A percentile compares a stretch with the other conserved stretches of the same genome.
Evolutionary conservation across 768 basidiomycete genomes (phyloP).

Genomic region (Rhodotorula paludigena): DNA sequence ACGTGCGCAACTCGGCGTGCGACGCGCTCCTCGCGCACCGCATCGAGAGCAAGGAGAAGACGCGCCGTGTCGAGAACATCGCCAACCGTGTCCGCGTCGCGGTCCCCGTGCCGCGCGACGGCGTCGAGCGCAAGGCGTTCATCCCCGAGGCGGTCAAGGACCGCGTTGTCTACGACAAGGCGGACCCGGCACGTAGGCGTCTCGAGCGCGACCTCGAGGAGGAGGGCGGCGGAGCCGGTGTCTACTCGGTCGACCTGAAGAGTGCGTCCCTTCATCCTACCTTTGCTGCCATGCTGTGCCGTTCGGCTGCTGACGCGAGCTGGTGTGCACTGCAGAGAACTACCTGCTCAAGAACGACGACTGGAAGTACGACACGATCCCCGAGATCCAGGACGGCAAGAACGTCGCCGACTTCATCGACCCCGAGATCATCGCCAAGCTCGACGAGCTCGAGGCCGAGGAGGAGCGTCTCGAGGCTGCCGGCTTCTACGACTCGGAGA

Average conservation of each 20-base stretch:
- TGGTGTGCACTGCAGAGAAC: slow-evolving; percentile 58
- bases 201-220: slow-evolving; percentile 76
- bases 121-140: slow-evolving; percentile 77
- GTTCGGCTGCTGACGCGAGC: neutral
- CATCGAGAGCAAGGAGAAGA: slow-evolving; percentile 89
- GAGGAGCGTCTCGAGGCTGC: slow-evolving; percentile 90
- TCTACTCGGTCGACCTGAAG: slow-evolving; percentile 83
- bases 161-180: slow-evolving; percentile 76
- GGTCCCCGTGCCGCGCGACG: slow-evolving; percentile 81
- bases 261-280: slow-evolving; percentile 54
- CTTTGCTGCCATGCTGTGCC: neutral
- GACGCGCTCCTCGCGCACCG: slow-evolving; percentile 91
- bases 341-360: slow-evolving; percentile 81
- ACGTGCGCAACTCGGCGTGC: slow-evolving; percentile 89
- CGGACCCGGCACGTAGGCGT: slow-evolving; percentile 68
- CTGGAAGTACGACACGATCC: slow-evolving; percentile 95
- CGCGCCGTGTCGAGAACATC: slow-evolving; percentile 83
- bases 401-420: slow-evolving; percentile 98
- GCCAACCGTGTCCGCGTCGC: slow-evolving; percentile 96
- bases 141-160: slow-evolving; percentile 79
- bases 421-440: slow-evolving; percentile 91
- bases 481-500: slow-evolving; percentile 89
- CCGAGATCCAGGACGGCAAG: slow-evolving; percentile 98
- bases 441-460: slow-evolving; percentile 93
- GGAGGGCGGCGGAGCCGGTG: slow-evolving; percentile 82